Evolutionary conservation across 2,329 filamentous ascomycete genomes (phyloP), one percentile per base, ranked within the genome.

Genomic region (Emericellopsis atlantica): DNA sequence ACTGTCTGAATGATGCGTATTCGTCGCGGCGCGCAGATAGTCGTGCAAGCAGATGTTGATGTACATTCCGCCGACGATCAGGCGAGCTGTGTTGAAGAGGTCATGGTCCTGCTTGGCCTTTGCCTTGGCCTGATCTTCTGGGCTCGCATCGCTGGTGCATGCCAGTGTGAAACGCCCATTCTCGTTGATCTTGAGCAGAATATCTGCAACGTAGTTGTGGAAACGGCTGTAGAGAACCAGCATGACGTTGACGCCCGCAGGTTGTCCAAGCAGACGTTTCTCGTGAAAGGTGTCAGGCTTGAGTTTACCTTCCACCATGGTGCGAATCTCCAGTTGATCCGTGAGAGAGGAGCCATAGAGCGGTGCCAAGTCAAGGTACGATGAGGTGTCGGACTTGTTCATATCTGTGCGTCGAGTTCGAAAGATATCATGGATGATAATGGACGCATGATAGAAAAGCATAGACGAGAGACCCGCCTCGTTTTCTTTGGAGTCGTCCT

Each of bases 381-480:
- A 86, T 0, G 81, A 86, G 0, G 79, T 84, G 46, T 76, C 65
- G 1, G 76, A 81, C 42, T 72, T 75, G 42, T 73, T 75, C 51
- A 67, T 70, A 54, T 87, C 77, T 5, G 62, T 63, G 22, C 76
- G 73, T 49, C 74, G 75, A 2, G 58, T 60, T 5, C 55, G 51
- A 45, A 61, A 61, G 42, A 60, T 56, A 21, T 59, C 58, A 21
- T 61, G 58, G 11, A 61, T 61, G 40, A 59, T 58, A 50, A 89
- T 81, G 6, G 80, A 76, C 0, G 82, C 84, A 35, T 84, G 64
- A 48, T 87, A 86, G 56, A 85, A 86, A 14, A 89, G 63, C 61
- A 86, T 76, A 49, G 78, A 81, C 0, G 81, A 87, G 33, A 88
- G 77, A n/a, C 76, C 72, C 39, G 81, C 81, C 0, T 80, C 78